Evolutionary conservation across 1,139 yeast species (phyloP).

Genomic region (Candida pseudoviswanathii): DNA sequence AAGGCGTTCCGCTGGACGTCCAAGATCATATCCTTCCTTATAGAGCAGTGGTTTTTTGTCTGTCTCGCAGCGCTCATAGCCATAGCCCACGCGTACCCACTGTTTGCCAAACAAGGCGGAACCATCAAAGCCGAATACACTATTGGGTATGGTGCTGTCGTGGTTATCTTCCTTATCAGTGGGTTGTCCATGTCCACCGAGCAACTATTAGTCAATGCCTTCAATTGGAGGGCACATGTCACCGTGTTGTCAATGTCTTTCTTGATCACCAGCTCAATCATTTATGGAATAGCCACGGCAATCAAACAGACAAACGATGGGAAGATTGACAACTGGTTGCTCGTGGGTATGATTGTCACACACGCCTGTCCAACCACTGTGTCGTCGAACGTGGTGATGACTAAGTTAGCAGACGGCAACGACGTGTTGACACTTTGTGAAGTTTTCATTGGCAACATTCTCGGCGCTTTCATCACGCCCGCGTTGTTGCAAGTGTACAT

Average conservation of each 20-base stretch:
- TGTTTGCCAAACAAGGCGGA: constrained; percentile 83
- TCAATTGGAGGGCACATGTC: constrained; percentile 81
- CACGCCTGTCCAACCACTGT: constrained; percentile 92
- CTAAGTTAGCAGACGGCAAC: constrained; percentile 81
- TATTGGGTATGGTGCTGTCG: constrained; percentile 86
- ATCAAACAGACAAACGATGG: constrained; percentile 60
- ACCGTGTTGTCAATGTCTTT: constrained; percentile 71
- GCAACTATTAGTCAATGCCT: constrained; percentile 58
- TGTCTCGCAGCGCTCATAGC: constrained; percentile 71
- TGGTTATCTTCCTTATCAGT: constrained; percentile 75
- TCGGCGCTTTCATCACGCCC: constrained; percentile 88
- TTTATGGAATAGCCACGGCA: constrained; percentile 74
- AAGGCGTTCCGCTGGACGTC: too few relatives aligned
- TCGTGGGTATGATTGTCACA: constrained; percentile 79
- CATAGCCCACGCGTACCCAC: constrained; percentile 76
- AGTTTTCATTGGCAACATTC: constrained; percentile 78
- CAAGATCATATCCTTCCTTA: too few relatives aligned
- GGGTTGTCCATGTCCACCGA: constrained; percentile 76
- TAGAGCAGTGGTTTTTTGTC: constrained; percentile 68
- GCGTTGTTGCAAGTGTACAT: constrained; percentile 75
- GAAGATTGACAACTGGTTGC: constrained; percentile 67
- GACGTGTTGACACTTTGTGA: constrained; percentile 78
- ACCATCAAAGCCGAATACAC: constrained; percentile 71
- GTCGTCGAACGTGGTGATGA: constrained; percentile 89
- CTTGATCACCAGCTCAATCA: constrained; percentile 71